Base-by-base conservation (phyloP, 345 rosid species). In the Mallotus nudiflorus region DNA sequence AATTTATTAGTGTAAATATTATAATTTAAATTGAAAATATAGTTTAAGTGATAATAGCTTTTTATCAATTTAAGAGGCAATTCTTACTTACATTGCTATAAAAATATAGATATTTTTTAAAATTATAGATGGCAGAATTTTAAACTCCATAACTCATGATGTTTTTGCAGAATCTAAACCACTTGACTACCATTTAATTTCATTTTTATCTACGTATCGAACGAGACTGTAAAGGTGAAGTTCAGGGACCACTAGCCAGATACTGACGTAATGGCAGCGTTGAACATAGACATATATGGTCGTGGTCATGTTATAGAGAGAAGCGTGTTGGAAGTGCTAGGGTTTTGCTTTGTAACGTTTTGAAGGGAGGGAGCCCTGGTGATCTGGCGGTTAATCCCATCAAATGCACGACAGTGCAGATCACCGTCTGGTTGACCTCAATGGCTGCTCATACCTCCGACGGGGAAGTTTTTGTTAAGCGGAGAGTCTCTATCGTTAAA, bases 301-400 rank as follows among this genome's bases (percentile, higher is more conserved):
- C 59, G 56, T 5, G 65, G 76, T 10, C 70, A 56, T 65, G 48
- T 65, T 46, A n/a, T n/a, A 72, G 76, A 57, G 70, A 72, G 35
- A 72, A 65, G 58, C 37, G 25, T 1, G 49, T 73, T 39, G 63
- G 75, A 62, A 62, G 75, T 14, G 68, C 54, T 24, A 70, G 73
- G 37, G 59, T 70, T 12, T 65, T 70, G 65, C 42, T 62, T 9
- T 62, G 74, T 20, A 53, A 71, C 15, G 74, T 62, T 35, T 46
- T 72, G 59, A 72, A 33, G 3, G 70, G 65, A 9, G 65, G 70
- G 28, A 35, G 62, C 33, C 64, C 49, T 0, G 56, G 54, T 5
- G 57, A 64, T 2, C 65, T 65, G 3, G 50, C 20, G 5, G 68
- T 60, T 33, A 74, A 74, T 52, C 67, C 72, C 2, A 67, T 73